Base-by-base conservation (phyloP, 1,284 basidiomycete species). In the Erythrobasidium hasegawianum region DNA sequence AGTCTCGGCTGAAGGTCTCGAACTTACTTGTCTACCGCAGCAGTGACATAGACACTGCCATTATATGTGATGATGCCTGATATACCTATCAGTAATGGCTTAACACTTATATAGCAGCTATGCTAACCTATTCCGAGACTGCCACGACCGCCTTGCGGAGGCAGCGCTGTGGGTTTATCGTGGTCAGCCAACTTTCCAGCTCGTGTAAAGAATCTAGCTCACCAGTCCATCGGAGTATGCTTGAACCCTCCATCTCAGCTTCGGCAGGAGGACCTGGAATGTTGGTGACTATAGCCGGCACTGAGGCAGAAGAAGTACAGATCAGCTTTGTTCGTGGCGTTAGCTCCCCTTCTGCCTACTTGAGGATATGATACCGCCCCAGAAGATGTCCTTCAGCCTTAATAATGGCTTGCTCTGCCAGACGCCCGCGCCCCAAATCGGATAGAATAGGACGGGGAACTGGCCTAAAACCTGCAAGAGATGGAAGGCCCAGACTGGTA, bases 41-140 rank as follows among this genome's bases (percentile, higher is more conserved):
- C 71, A n/a, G 70, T 72, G 54, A 76, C 68, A 41, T 65, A 65
- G 27, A 75, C 70, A 5, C 64, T 64, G 22, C 70, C 73, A 14
- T 59, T 69, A 62, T 75, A 76, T 18, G 74, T 70, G 59, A 75
- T 74, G 62, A 76, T 74, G n/a, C 75, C 75, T 59, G 11, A 16
- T 38, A 20, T 22, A 26, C 27, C 2, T 40, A 20, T 16, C 9
- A 18, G 39, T 7, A 9, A 38, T 7, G n/a, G 16, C 1, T 40
- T n/a, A n/a, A n/a, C n/a, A n/a, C n/a, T 40, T n/a, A 40, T 2
- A 13, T n/a, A 22, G 38, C n/a, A n/a, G 3, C 5, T 33, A 20
- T 14, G 14, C 57, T 26, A 26, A 59, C 57, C 57, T 20, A 76
- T 76, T 3, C 70, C 75, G 4, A 74, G 56, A 4, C 74, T 76